Evolutionary conservation across 2,329 filamentous ascomycete genomes (phyloP), one percentile per base, ranked within the genome.

Genomic region (Ophiostoma piceae): DNA sequence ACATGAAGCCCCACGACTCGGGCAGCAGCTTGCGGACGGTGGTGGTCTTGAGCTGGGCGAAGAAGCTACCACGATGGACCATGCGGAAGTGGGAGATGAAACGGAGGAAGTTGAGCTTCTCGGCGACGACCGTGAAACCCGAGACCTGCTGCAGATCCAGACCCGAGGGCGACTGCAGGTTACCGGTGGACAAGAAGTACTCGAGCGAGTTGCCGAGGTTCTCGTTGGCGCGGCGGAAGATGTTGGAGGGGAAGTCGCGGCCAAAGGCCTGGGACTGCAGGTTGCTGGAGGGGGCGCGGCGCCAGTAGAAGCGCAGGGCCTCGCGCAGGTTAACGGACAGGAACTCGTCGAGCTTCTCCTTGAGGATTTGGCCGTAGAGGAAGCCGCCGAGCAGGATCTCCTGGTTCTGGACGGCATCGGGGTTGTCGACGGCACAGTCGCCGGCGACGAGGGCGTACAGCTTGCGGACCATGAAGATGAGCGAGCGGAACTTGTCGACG

Each of bases 31-130:
- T 99, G 82, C 95, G 88, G 67, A 99, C 95, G 0, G 95, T 95
- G 0, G 95, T 99, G 0, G 95, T 99, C 81, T 97, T 98, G 73
- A 99, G 82, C 78, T 98, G 92, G 3, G 95, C 95, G 79, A 99
- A 99, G 86, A 99, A 99, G 78, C 92, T 95, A 84, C 95, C 95
- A 88, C 95, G 89, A 82, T 99, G 95, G 71, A 99, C 92, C 93
- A 97, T 97, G 74, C 95, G 91, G 72, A 99, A 99, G 80, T 99
- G 95, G 79, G 92, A 95, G 82, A 99, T 96, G 82, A 98, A 99
- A 76, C 95, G 92, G 76, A 96, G 88, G 79, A 98, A 99, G 82
- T 99, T 99, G 78, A 99, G 94, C 84, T 98, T 98, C 79, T 99
- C 95, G 2, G 95, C 95, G 68, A 98, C 94, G 67, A 99, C 93